A percentile compares a stretch with the other conserved stretches of the same genome.
Conservation (phyloP, 2,329 filamentous ascomycete genomes). For the Cytospora schulzeri region DNA sequence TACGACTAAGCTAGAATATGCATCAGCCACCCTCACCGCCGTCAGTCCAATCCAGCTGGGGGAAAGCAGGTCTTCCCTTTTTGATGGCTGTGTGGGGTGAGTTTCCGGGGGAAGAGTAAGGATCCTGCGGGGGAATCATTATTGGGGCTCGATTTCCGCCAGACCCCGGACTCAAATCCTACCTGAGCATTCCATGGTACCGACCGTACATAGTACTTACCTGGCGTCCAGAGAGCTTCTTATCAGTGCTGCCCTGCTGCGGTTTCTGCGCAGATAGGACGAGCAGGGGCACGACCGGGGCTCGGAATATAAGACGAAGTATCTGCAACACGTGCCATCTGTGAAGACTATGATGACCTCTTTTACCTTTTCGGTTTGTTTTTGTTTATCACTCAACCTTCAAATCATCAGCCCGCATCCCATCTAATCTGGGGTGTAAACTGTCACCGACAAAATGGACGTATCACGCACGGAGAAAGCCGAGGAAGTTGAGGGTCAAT, state of each 20-base stretch:
- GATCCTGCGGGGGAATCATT: not conserved
- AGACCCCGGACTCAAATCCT: too few relatives aligned
- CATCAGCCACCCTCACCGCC: not conserved
- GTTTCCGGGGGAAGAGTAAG: not conserved
- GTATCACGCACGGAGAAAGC: conserved; percentile 2
- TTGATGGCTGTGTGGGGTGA: not conserved
- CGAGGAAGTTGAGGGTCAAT: conserved; percentile 6
- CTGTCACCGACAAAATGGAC: not conserved
- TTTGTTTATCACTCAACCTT: too few relatives aligned
- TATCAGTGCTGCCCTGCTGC: too few relatives aligned
- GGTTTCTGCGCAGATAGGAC: too few relatives aligned
- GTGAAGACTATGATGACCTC: too few relatives aligned
- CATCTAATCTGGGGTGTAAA: not conserved
- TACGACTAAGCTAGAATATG: not conserved
- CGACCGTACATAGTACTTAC: too few relatives aligned
- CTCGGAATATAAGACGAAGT: not conserved
- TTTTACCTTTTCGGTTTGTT: too few relatives aligned
- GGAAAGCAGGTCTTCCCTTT: not conserved
- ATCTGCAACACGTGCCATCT: not conserved
- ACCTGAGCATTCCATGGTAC: too few relatives aligned
- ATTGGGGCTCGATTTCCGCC: too few relatives aligned
- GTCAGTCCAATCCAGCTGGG: too few relatives aligned
- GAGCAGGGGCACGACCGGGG: too few relatives aligned
- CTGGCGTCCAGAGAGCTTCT: too few relatives aligned
- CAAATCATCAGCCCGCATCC: not conserved